Base-by-base conservation (phyloP, 129 eudicot species). In the Apium graveolens region DNA sequence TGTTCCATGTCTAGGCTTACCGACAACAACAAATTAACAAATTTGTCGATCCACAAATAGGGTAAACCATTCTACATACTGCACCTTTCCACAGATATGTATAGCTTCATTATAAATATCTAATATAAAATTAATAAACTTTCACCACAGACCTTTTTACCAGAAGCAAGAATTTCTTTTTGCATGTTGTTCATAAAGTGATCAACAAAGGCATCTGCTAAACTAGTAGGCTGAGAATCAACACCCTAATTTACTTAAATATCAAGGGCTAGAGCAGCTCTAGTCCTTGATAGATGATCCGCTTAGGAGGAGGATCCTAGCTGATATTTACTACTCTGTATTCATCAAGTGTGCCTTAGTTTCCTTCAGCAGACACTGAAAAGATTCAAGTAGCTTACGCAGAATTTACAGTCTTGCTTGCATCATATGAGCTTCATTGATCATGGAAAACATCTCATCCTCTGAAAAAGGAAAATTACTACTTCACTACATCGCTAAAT, bases 361-460 rank as follows among this genome's bases (percentile, higher is more conserved):
- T 43, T 51, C 48, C 45, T 49, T 29, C 11, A 46, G 57, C 44
- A 75, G 32, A 74, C 66, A 9, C 39, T 12, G 66, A 6, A 48
- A 42, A n/a, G 21, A 6, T 42, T 5, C 14, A 26, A 1, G 46
- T 73, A 26, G 26, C 76, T 73, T 73, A 43, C 57, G 5, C 12
- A 14, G 38, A 73, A 37, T 13, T 21, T 5, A 13, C 53, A 11
- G 72, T 66, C 73, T 82, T 46, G 32, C 73, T 82, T 46, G 32
- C 62, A 51, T 73, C 78, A 74, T 80, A 9, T 5, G 44, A 63
- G 70, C 70, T 63, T 63, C 35, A 27, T 27, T 29, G 70, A 29
- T 87, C 88, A 91, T 16, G 91, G 90, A 76, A 92, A 92, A 83
- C 97, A 92, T 81, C 84, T 92, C 92, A 92, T 86, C 84, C 97